phyloP scores from a whole-genome alignment of 2,329 filamentous ascomycete genomes.

The Fusarium pseudonygamai region DNA sequence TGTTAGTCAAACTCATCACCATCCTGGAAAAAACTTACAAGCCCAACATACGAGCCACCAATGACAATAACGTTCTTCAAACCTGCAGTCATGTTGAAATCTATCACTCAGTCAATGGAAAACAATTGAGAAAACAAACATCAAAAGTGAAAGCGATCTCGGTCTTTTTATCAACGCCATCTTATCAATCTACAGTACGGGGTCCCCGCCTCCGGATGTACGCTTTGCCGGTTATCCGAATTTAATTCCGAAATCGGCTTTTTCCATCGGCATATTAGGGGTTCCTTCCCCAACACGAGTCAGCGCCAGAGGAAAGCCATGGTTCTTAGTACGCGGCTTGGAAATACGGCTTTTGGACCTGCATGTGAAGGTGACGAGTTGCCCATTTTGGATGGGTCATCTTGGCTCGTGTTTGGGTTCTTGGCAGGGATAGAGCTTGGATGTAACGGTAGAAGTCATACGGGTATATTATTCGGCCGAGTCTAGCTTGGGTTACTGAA shows the following conservation, averaged over 20 bases:
- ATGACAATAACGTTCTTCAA: slow-evolving; percentile 42
- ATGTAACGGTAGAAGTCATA: background rate
- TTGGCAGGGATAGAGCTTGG: background rate
- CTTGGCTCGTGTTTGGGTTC: background rate
- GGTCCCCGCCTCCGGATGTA: slow-evolving; percentile 7
- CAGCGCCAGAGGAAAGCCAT: background rate
- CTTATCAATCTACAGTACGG: slow-evolving; percentile 25
- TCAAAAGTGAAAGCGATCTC: background rate
- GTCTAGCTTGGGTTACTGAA: fast-evolving
- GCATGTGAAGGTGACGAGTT: background rate
- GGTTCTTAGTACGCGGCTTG: background rate
- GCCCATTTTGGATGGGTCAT: fast-evolving
- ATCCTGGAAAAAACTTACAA: slow-evolving; percentile 12
- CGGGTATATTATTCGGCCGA: background rate
- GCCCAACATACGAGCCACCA: slow-evolving; percentile 42
- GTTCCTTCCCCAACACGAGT: background rate
- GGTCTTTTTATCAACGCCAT: slow-evolving; percentile 1
- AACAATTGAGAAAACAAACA: too few relatives aligned
- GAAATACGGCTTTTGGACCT: background rate
- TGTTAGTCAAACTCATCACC: background rate
- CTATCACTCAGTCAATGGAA: too few relatives aligned
- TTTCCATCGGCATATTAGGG: slow-evolving; percentile 1
- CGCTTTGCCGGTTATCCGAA: slow-evolving; percentile 25
- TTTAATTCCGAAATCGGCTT: slow-evolving; percentile 17
- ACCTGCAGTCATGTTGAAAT: slow-evolving; percentile 3